Percentiles rank a stretch among this genome's conserved stretches.
Evolutionary conservation across 2,329 filamentous ascomycete species (phyloP).

Genomic region (Chlorencoelia australis): DNA sequence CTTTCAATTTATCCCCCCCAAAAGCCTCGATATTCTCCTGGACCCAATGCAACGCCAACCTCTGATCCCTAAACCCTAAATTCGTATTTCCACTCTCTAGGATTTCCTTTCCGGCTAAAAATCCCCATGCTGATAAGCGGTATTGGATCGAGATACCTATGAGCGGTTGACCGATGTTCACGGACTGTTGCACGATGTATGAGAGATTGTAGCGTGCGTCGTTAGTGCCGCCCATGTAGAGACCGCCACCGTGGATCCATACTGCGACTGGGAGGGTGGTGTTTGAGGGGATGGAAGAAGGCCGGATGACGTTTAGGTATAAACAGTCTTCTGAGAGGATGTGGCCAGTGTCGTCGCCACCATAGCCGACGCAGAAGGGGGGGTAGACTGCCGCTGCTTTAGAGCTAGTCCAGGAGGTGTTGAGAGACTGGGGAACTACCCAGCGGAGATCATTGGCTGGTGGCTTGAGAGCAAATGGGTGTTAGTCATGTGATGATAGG

Average conservation of each 20-base stretch:
- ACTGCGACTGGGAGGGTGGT: slow-evolving; percentile 37
- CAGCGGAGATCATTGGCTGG: slow-evolving; percentile 18
- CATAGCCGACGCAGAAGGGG: slow-evolving; percentile 20
- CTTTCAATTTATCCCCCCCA: slow-evolving; percentile 36
- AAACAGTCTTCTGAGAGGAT: slow-evolving; percentile 39
- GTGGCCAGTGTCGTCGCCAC: slow-evolving; percentile 13
- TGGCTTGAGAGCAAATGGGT: slow-evolving; percentile 9
- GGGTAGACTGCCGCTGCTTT: slow-evolving; percentile 13
- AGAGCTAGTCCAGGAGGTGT: slow-evolving; percentile 12
- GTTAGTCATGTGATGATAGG: neutral
- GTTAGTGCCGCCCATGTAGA: slow-evolving; percentile 24
- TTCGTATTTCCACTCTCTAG: slow-evolving; percentile 33
- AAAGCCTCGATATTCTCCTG: slow-evolving; percentile 33
- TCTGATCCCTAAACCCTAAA: slow-evolving; percentile 34
- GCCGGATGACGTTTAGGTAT: slow-evolving; percentile 44
- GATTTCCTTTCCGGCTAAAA: slow-evolving; percentile 33
- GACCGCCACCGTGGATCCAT: slow-evolving; percentile 44
- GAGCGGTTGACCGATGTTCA: slow-evolving; percentile 34
- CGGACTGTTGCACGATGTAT: slow-evolving; percentile 28
- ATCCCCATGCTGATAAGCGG: slow-evolving; percentile 36
- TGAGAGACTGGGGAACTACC: slow-evolving; percentile 13
- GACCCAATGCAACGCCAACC: slow-evolving; percentile 34
- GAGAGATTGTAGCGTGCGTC: slow-evolving; percentile 17
- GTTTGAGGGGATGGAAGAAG: slow-evolving; percentile 30
- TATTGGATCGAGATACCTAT: slow-evolving; percentile 38